These are phyloP conservation scores for Flaveria ramosissima DNA, from an alignment of 129 eudicot species.

Conservation along the genomic window DNA sequence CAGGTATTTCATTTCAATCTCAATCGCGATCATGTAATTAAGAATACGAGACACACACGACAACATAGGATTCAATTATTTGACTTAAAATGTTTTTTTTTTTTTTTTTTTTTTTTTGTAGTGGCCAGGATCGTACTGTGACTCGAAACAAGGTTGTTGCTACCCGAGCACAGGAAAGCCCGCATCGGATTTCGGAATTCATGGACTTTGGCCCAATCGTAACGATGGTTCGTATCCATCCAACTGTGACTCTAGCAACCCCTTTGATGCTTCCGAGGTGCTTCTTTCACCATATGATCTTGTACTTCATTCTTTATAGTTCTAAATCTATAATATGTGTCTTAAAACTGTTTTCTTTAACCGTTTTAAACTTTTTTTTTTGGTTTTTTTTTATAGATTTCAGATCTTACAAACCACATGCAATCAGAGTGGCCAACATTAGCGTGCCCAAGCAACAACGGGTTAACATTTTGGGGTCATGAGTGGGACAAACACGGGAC, in stretches of 20 bases:
- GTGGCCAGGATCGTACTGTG: conserved; percentile 91
- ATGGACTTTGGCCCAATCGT: conserved; percentile 89
- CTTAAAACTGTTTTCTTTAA: background rate
- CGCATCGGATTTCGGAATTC: conserved; percentile 66
- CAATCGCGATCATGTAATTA: background rate
- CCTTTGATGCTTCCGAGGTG: conserved; percentile 72
- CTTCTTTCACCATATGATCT: background rate
- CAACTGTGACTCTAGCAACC: conserved; percentile 54
- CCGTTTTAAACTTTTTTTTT: background rate
- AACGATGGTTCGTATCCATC: conserved; percentile 71
- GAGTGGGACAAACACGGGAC: conserved; percentile 96
- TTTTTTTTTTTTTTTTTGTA: conserved; percentile 13
- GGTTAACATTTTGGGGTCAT: conserved; percentile 72
- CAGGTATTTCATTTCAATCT: conserved; percentile 43
- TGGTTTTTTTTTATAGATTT: conserved; percentile 35
- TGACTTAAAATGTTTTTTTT: too few species aligned
- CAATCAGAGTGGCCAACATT: conserved; percentile 73
- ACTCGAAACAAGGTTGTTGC: conserved; percentile 67
- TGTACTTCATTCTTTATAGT: background rate
- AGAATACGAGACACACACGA: background rate
- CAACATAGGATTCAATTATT: too few species aligned
- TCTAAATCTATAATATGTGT: too few species aligned
- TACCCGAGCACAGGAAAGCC: conserved; percentile 76
- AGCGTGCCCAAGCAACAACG: conserved; percentile 68
- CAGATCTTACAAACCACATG: conserved; percentile 54